Base-by-base conservation (phyloP, 257 asterid genomes). In the Haberlea rhodopensis region DNA sequence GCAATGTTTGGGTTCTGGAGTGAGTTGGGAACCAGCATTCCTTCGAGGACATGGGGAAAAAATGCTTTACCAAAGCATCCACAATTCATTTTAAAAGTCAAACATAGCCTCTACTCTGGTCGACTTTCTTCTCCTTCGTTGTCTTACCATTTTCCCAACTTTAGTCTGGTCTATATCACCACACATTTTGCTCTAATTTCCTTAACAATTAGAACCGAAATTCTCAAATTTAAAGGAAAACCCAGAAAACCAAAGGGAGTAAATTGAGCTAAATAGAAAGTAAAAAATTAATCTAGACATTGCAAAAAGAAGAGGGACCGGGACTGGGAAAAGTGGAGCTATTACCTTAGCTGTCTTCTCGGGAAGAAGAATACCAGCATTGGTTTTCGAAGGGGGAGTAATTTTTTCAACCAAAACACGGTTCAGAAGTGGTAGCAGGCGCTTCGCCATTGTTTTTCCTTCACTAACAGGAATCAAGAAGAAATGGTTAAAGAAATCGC, bases 281-380 rank as follows among this genome's bases (percentile, higher is more conserved):
- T 40, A n/a, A 13, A 3, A 40, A 13, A 40, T 5, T 40, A 40
- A 11, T 0, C 11, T 11, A 40, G n/a, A 29, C 37, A 29, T 10
- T 6, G 11, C 1, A 6, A n/a, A n/a, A 29, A n/a, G 37, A 29
- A 1, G 37, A 10, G 11, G 9, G 37, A 29, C 6, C 2, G 2
- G 37, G 37, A n/a, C n/a, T n/a, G n/a, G n/a, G n/a, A n/a, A n/a
- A n/a, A 29, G 2, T 34, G 43, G 43, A 8, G 13, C 2, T 3
- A n/a, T 43, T 57, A 73, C 73, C 77, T 67, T 65, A 43, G 65
- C 3, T 29, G 70, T 60, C 62, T 67, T 73, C 52, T 73, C 73
- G 3, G 77, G 77, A 53, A 73, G 73, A 26, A 73, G 62, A 56
- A 73, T 73, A n/a, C 77, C 77, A 43, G 65, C 26, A 55, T 6